Conservation (phyloP, 2,329 filamentous ascomycete genomes). For the Torrubiella hemipterigena region DNA sequence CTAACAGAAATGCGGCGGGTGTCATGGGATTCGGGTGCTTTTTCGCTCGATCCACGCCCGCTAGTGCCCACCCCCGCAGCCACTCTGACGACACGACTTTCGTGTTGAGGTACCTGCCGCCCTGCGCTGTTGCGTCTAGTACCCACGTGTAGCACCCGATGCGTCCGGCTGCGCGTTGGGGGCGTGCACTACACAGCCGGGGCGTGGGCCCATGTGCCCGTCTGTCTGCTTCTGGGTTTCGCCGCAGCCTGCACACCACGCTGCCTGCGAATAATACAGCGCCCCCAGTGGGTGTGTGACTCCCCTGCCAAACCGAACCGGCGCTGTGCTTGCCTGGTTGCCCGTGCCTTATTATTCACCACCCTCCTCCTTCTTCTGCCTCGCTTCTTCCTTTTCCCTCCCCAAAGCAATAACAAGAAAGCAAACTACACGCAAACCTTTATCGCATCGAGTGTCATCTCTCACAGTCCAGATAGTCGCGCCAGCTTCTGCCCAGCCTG, state of each 20-base stretch:
- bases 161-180: no score
- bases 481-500: slow-evolving; percentile 37
- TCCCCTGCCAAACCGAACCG: no score
- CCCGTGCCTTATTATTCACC: slow-evolving; percentile 20
- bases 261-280: no score
- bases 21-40: slow-evolving; percentile 5
- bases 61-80: neutral
- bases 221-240: no score
- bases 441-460: slow-evolving; percentile 42
- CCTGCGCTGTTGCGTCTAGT: neutral
- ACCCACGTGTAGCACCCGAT: neutral
- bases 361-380: slow-evolving; percentile 22
- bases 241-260: no score
- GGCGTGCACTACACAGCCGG: no score
- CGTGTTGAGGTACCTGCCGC: neutral
- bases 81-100: neutral
- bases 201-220: no score
- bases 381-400: slow-evolving; percentile 13
- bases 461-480: slow-evolving; percentile 51
- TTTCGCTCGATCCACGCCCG: neutral
- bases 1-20: slow-evolving; percentile 1
- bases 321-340: slow-evolving; percentile 10
- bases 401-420: slow-evolving; percentile 37
- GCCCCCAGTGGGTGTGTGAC: no score
- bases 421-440: slow-evolving; percentile 35